Conservation (phyloP, 805 yeast genomes). For the Spathaspora girioi region DNA sequence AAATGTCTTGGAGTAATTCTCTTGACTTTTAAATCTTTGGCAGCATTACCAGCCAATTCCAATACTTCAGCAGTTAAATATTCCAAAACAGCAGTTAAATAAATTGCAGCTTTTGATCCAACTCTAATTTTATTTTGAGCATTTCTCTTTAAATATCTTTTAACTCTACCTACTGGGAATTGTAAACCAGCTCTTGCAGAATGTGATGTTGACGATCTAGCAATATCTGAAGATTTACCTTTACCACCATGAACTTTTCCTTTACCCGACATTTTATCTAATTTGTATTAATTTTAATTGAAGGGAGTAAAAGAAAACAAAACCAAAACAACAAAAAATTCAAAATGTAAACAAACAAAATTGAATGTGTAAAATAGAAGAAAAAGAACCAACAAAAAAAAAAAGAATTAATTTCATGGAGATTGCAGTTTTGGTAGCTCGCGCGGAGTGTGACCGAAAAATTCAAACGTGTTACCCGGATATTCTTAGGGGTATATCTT, state of each 20-base stretch:
- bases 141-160: conserved; percentile 88
- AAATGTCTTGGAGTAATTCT: conserved; percentile 98
- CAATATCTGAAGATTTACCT: conserved; percentile 78
- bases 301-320: conserved; percentile 5
- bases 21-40: conserved; percentile 90
- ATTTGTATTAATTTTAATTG: background rate
- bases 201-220: conserved; percentile 77
- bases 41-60: conserved; percentile 98
- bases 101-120: conserved; percentile 86
- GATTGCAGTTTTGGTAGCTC: background rate
- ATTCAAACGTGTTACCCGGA: conserved; percentile 1
- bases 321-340: conserved; percentile 4
- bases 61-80: conserved; percentile 95
- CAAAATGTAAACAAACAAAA: conserved; percentile 7
- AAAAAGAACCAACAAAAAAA: background rate
- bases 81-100: conserved; percentile 92
- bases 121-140: conserved; percentile 82
- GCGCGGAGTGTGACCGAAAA: background rate
- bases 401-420: background rate
- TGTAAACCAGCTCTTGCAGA: conserved; percentile 93
- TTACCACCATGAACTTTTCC: conserved; percentile 97
- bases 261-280: conserved; percentile 59
- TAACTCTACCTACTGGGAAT: conserved; percentile 98
- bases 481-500: background rate
- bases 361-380: conserved; percentile 1